Evolutionary conservation across 441 rosid genomes (phyloP).

Genomic region (Euphorbia corollata): DNA sequence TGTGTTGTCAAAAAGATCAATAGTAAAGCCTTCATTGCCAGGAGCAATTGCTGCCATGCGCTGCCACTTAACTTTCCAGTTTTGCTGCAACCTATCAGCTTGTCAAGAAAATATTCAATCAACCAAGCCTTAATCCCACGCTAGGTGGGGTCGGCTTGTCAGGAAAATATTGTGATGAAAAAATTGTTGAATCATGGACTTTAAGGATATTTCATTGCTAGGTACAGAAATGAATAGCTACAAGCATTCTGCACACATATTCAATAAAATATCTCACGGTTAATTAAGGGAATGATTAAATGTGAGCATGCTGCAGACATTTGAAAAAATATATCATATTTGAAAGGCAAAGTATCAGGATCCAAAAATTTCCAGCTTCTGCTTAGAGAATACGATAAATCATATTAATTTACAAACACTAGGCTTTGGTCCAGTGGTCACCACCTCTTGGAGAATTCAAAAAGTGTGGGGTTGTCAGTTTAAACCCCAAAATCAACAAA

Average conservation of each 20-base stretch:
- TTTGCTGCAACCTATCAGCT: constrained; percentile 85
- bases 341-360: constrained; percentile 10
- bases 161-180: neutral
- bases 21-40: constrained; percentile 72
- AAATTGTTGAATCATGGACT: neutral
- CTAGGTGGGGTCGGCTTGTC: constrained; percentile 28
- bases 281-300: too few relatives aligned
- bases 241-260: neutral
- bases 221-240: constrained; percentile 1
- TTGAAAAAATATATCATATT: neutral
- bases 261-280: too few relatives aligned
- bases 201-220: neutral
- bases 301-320: neutral
- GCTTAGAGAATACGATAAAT: neutral
- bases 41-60: constrained; percentile 56
- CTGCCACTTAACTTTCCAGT: constrained; percentile 95
- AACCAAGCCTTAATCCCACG: too few relatives aligned
- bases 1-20: constrained; percentile 75
- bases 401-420: too few relatives aligned
- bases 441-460: too few relatives aligned
- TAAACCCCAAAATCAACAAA: too few relatives aligned
- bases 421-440: too few relatives aligned
- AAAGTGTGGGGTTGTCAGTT: too few relatives aligned
- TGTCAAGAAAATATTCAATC: neutral
- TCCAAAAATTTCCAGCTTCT: neutral